Conservation (phyloP, 2,329 filamentous ascomycete species). For the Coniochaeta prunicola region DNA sequence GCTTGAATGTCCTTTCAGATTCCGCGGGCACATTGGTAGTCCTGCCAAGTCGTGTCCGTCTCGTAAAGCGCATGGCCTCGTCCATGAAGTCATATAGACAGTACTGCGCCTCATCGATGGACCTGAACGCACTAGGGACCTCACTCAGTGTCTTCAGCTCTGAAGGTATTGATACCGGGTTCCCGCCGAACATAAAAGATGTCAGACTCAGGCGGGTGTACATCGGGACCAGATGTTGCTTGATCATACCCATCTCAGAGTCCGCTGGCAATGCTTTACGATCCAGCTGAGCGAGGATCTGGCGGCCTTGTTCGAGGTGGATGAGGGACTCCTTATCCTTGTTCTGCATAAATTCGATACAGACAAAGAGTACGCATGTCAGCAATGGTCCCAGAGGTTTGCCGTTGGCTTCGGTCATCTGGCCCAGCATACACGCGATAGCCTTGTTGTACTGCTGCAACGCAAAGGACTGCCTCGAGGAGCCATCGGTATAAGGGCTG, state of each 20-base stretch:
- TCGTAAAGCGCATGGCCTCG: slow-evolving; percentile 28
- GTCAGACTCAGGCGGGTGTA: slow-evolving; percentile 34
- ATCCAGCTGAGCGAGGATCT: slow-evolving; percentile 28
- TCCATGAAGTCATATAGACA: slow-evolving; percentile 32
- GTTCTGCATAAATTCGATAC: slow-evolving; percentile 46
- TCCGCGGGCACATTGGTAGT: slow-evolving; percentile 19
- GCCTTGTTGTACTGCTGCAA: slow-evolving; percentile 42
- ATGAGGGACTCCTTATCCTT: slow-evolving; percentile 37
- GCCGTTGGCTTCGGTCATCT: slow-evolving; percentile 22
- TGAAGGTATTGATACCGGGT: slow-evolving; percentile 26
- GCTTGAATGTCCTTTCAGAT: slow-evolving; percentile 18
- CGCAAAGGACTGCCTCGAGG: slow-evolving; percentile 22
- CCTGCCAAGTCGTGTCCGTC: slow-evolving; percentile 14
- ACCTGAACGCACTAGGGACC: slow-evolving; percentile 25
- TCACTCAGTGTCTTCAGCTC: slow-evolving; percentile 22
- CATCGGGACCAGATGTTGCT: slow-evolving; percentile 33
- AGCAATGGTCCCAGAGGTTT: slow-evolving; percentile 29
- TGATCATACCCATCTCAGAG: slow-evolving; percentile 28
- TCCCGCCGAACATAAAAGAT: slow-evolving; percentile 31
- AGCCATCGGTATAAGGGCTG: slow-evolving; percentile 14
- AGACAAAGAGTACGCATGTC: slow-evolving; percentile 41
- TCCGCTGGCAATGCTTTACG: slow-evolving; percentile 14
- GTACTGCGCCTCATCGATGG: slow-evolving; percentile 20
- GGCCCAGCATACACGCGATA: slow-evolving; percentile 30
- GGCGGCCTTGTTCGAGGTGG: slow-evolving; percentile 35